Base-by-base conservation (phyloP, 495 filamentous ascomycete genomes). In the Chaetomium tenue region DNA sequence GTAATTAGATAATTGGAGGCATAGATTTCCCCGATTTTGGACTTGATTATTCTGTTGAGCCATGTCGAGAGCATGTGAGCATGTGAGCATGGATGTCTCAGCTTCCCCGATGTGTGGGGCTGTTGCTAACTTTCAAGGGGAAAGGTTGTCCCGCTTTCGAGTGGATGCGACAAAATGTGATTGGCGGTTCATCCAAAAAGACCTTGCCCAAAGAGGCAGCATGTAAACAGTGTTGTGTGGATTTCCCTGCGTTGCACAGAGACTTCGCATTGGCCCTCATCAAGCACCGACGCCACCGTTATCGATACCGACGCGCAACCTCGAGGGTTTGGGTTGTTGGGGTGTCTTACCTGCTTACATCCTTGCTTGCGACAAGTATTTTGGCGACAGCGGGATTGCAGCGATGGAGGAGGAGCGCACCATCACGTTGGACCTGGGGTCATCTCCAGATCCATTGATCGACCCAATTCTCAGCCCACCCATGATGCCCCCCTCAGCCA, bases 371-470 rank as follows among this genome's bases (percentile, higher is more conserved):
- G 3, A 23, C 20, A 16, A 25, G n/a, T 7, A 18, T 33, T 33
- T 30, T 20, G 20, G 47, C 47, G 54, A 40, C 64, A 48, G 44
- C 58, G n/a, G 55, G 60, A 18, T 44, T 51, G 60, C 60, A 40
- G 58, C 52, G 59, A 63, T 60, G 63, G 66, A 68, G 8, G 65
- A 63, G 28, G 70, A 69, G 53, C 61, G 52, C 62, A 69, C 70
- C 47, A 67, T 70, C 66, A 76, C 70, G 58, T 60, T 76, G 55
- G 78, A 80, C 64, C 70, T 76, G 55, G 66, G 74, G 59, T 80
- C 79, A 58, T 82, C 80, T 58, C 79, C 80, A 30, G 80, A 82
- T 65, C 80, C 80, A 59, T 71, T 82, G 23, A 76, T 75, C 62
- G 78, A 81, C 65, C 58, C 65, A 11, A 60, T 67, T 56, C 64